phyloP scores from a whole-genome alignment of 805 yeast species.

The Candida insectorum region DNA sequence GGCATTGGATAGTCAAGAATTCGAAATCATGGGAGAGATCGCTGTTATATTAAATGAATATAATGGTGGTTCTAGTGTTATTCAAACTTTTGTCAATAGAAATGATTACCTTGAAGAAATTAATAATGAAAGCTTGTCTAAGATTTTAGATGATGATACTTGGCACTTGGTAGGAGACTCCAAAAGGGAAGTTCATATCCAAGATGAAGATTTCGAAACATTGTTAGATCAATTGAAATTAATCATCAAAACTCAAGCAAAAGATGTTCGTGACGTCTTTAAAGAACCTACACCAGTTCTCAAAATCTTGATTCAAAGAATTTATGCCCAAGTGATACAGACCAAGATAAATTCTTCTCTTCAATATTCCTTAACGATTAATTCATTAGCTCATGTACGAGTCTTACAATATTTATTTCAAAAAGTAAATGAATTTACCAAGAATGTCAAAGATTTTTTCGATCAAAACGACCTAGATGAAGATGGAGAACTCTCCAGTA shows the following conservation, averaged over 20 bases:
- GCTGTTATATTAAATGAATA: conserved; percentile 74
- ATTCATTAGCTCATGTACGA: conserved; percentile 72
- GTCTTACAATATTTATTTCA: conserved; percentile 65
- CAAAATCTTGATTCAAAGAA: conserved; percentile 66
- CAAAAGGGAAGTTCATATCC: conserved; percentile 40
- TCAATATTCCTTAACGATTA: conserved; percentile 57
- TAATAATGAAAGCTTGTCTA: conserved; percentile 27
- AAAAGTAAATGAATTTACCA: conserved; percentile 56
- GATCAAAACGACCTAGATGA: conserved; percentile 43
- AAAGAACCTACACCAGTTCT: conserved; percentile 66
- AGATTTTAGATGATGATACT: conserved; percentile 31
- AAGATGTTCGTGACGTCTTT: conserved; percentile 71
- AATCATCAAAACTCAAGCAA: conserved; percentile 68
- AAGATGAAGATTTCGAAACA: conserved; percentile 50
- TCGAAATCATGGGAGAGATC: conserved; percentile 67
- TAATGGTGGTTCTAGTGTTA: conserved; percentile 82
- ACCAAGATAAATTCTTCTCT: conserved; percentile 55
- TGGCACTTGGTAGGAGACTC: conserved; percentile 69
- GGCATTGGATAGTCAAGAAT: conserved; percentile 69
- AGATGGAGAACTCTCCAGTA: conserved; percentile 40
- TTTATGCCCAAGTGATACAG: conserved; percentile 69
- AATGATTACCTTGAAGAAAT: conserved; percentile 60
- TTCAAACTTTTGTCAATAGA: conserved; percentile 76
- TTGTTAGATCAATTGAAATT: conserved; percentile 52
- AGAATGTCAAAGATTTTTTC: conserved; percentile 62